Conservation (phyloP, 768 basidiomycete species). For the Lentinula sp. region DNA sequence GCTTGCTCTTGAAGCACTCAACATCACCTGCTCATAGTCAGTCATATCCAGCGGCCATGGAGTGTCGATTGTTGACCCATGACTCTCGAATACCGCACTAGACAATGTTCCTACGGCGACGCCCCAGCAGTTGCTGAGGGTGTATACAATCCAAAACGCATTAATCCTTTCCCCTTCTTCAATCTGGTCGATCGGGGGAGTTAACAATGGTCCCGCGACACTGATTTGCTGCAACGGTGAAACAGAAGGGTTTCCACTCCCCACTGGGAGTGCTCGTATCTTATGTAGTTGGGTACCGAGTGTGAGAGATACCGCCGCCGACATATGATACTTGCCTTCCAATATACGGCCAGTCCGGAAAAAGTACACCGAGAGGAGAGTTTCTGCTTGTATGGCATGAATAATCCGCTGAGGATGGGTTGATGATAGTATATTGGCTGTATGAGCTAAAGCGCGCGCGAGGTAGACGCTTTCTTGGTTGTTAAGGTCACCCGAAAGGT, state of each 20-base stretch:
- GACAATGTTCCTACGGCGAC: slow-evolving; percentile 19
- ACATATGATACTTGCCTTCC: slow-evolving; percentile 35
- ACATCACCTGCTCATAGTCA: slow-evolving; percentile 12
- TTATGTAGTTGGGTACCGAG: slow-evolving; percentile 21
- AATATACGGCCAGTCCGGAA: slow-evolving; percentile 32
- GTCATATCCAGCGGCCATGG: slow-evolving; percentile 10
- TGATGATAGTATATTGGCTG: slow-evolving; percentile 9
- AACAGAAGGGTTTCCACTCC: slow-evolving; percentile 31
- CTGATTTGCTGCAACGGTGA: slow-evolving; percentile 17
- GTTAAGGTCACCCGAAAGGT: slow-evolving; percentile 35
- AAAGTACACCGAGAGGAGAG: slow-evolving; percentile 39
- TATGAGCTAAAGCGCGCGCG: slow-evolving; percentile 37
- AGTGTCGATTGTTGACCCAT: slow-evolving; percentile 6
- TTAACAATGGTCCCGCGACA: slow-evolving; percentile 25
- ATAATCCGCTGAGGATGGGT: slow-evolving; percentile 23
- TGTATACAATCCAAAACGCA: slow-evolving; percentile 34
- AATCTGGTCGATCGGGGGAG: slow-evolving; percentile 2
- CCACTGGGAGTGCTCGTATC: slow-evolving; percentile 26
- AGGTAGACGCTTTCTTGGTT: slow-evolving; percentile 43
- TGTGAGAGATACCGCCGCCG: slow-evolving; percentile 27
- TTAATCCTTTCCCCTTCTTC: slow-evolving; percentile 32
- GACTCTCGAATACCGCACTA: slow-evolving; percentile 6
- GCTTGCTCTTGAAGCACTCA: background rate
- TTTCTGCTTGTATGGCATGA: slow-evolving; percentile 28
- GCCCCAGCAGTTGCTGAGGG: slow-evolving; percentile 23